Conservation (phyloP, 108 stramenopile genomes). For the Stephanodiscus minutulus region DNA sequence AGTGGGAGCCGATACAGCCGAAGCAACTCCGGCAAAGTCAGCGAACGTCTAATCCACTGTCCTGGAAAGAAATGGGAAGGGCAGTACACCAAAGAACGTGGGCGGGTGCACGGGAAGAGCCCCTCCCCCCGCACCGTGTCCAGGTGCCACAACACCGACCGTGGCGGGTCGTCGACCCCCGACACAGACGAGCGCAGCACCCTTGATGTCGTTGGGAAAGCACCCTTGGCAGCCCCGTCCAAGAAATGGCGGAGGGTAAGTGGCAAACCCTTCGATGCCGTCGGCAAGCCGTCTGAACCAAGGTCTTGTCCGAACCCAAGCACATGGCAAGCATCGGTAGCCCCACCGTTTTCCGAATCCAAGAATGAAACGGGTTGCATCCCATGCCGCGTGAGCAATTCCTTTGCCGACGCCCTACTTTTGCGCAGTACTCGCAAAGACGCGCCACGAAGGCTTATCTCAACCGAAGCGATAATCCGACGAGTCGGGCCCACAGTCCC, state of each 20-base stretch:
- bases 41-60: not conserved
- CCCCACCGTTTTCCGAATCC: no score
- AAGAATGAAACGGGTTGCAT: no score
- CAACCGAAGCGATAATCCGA: no score
- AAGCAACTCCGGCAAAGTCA: not conserved
- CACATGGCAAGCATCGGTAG: no score
- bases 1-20: not conserved
- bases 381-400: no score
- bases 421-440: no score
- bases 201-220: not conserved
- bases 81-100: not conserved
- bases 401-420: no score
- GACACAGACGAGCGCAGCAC: not conserved
- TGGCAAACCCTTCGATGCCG: no score
- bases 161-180: not conserved
- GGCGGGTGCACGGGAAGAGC: not conserved
- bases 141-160: not conserved
- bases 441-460: no score
- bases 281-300: no score
- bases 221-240: not conserved
- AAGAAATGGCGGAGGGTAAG: not conserved
- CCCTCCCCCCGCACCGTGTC: not conserved
- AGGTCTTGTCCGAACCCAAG: no score
- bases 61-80: not conserved
- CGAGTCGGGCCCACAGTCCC: no score